phyloP scores from a whole-genome alignment of 2,329 filamentous ascomycete genomes.

The Ceratocystis albifundus region DNA sequence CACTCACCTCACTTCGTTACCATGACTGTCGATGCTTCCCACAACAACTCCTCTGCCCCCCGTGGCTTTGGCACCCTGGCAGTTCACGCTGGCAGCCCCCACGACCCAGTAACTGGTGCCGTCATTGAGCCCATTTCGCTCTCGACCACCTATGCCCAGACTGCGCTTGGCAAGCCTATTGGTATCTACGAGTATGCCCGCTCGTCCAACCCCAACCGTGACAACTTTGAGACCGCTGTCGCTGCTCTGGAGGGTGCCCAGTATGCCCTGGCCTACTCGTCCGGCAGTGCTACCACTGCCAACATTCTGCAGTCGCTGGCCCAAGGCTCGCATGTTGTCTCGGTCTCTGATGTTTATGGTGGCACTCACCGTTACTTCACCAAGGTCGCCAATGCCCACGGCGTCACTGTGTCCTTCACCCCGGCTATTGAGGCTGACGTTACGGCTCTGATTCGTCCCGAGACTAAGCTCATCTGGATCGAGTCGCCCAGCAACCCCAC shows the following conservation, averaged over 20 bases:
- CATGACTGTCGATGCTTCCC: constrained; percentile 22
- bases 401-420: constrained; percentile 88
- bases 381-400: constrained; percentile 87
- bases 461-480: constrained; percentile 96
- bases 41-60: constrained; percentile 47
- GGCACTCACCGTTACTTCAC: constrained; percentile 98
- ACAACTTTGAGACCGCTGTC: constrained; percentile 86
- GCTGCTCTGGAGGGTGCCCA: constrained; percentile 86
- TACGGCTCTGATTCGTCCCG: constrained; percentile 66
- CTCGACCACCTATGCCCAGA: constrained; percentile 93
- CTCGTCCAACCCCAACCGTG: constrained; percentile 85
- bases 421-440: constrained; percentile 86
- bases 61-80: constrained; percentile 85
- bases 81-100: constrained; percentile 83
- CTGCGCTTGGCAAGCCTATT: constrained; percentile 71
- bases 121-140: constrained; percentile 95
- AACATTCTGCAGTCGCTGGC: constrained; percentile 87
- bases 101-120: constrained; percentile 83
- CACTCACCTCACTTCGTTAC: background rate
- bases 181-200: constrained; percentile 89
- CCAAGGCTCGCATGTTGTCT: constrained; percentile 84
- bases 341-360: constrained; percentile 93
- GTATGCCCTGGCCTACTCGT: constrained; percentile 87
- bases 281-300: constrained; percentile 86
- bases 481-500: constrained; percentile 93